phyloP scores from a whole-genome alignment of 1,284 basidiomycete genomes.

The Moniliophthora roreri region DNA sequence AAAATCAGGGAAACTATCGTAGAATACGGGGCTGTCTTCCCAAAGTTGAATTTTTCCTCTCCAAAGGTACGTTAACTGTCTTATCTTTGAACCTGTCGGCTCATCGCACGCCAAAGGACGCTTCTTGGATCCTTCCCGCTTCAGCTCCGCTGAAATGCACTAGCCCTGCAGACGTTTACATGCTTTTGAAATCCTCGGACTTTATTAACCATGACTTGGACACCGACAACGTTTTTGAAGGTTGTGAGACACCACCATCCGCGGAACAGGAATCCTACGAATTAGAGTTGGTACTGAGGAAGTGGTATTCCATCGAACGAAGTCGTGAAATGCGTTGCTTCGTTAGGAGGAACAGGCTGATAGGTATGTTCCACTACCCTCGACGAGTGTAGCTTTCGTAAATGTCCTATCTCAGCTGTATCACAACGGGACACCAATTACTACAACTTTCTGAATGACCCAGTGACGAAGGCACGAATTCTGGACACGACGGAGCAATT shows the following conservation, averaged over 20 bases:
- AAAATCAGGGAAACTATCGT: constrained; percentile 70
- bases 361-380: constrained; percentile 52
- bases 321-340: constrained; percentile 89
- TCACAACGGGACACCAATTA: constrained; percentile 90
- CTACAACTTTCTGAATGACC: constrained; percentile 84
- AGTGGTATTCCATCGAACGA: constrained; percentile 86
- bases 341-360: constrained; percentile 64
- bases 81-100: background rate
- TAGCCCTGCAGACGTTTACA: constrained; percentile 87
- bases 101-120: constrained; percentile 60
- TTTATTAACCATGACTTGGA: constrained; percentile 84
- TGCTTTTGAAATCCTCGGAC: constrained; percentile 91
- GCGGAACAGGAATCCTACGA: constrained; percentile 39
- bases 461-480: constrained; percentile 54
- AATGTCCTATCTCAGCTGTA: constrained; percentile 35
- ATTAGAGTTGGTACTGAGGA: constrained; percentile 88
- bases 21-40: constrained; percentile 85
- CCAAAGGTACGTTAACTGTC: constrained; percentile 62
- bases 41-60: constrained; percentile 93
- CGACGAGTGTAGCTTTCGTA: too few species aligned
- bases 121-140: constrained; percentile 89
- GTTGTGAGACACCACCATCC: constrained; percentile 36
- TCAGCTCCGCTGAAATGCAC: constrained; percentile 86
- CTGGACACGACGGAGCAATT: constrained; percentile 54
- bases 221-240: constrained; percentile 59